Evolutionary conservation across 1,284 basidiomycete species (phyloP).

Genomic region (Marasmius oreades): DNA sequence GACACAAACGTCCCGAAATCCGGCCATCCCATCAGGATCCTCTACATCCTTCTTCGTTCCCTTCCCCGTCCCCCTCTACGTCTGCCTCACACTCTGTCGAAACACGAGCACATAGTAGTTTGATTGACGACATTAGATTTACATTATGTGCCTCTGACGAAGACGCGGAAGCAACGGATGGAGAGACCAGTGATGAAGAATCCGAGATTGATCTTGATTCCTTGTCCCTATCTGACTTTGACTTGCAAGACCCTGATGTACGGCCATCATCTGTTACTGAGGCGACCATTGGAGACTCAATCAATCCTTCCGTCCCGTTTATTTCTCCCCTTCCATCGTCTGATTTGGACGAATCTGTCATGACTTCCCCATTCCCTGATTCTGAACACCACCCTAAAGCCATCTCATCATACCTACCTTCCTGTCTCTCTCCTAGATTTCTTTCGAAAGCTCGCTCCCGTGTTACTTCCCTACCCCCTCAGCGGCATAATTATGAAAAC

Average conservation of each 20-base stretch:
- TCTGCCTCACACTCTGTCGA: neutral
- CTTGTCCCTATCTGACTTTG: constrained; percentile 8
- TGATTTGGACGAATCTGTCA: neutral
- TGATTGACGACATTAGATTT: constrained; percentile 8
- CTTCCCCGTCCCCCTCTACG: neutral
- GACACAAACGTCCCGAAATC: neutral
- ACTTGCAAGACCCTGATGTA: constrained; percentile 1
- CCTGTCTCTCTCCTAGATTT: constrained; percentile 7
- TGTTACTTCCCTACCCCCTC: constrained; percentile 15
- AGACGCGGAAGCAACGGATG: constrained; percentile 3
- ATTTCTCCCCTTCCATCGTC: neutral
- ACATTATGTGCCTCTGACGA: constrained; percentile 7
- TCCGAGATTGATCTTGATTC: constrained; percentile 13
- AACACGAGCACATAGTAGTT: no score
- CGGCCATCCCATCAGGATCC: neutral
- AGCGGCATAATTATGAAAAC: constrained; percentile 36
- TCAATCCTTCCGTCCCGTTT: neutral
- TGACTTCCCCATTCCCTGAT: neutral
- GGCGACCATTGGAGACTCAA: neutral
- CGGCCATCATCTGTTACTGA: neutral
- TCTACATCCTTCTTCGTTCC: neutral
- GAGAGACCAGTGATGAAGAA: constrained; percentile 4
- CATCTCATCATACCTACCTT: constrained; percentile 12
- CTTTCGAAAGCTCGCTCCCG: neutral
- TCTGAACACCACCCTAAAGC: neutral